These are phyloP conservation scores for Lactarius indigo DNA, from an alignment of 768 basidiomycete genomes.

Conservation along the genomic window DNA sequence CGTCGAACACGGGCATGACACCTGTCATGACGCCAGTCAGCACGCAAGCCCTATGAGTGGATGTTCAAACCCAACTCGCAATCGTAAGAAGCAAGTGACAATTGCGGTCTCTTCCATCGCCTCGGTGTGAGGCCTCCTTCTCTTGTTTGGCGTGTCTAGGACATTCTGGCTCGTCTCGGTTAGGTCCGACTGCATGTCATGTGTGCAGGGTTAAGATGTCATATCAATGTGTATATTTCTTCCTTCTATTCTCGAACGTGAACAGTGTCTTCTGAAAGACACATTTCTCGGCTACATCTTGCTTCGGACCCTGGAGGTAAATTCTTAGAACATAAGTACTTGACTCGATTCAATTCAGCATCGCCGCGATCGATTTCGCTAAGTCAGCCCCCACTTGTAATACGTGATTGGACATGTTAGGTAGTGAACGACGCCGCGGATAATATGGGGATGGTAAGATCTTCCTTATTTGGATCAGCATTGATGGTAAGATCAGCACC, in stretches of 20 bases:
- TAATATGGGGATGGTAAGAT: neutral
- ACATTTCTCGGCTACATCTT: neutral
- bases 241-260: neutral
- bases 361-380: neutral
- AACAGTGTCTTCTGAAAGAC: neutral
- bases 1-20: neutral
- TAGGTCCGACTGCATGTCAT: conserved; percentile 14
- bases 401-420: neutral
- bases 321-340: neutral
- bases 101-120: neutral
- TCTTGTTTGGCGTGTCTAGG: neutral
- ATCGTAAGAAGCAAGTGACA: neutral
- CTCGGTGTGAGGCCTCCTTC: conserved; percentile 15
- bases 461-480: neutral
- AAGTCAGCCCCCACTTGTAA: neutral
- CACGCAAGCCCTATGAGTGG: conserved; percentile 26
- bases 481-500: neutral
- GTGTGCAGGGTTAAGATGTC: conserved; percentile 13
- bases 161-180: neutral
- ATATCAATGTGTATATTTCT: conserved; percentile 1
- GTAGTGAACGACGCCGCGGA: neutral
- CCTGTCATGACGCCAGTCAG: conserved; percentile 23
- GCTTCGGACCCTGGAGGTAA: neutral
- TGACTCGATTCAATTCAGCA: neutral
- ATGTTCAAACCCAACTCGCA: conserved; percentile 21